Evolutionary conservation across 768 basidiomycete genomes (phyloP).

Genomic region (Daedalea quercina): DNA sequence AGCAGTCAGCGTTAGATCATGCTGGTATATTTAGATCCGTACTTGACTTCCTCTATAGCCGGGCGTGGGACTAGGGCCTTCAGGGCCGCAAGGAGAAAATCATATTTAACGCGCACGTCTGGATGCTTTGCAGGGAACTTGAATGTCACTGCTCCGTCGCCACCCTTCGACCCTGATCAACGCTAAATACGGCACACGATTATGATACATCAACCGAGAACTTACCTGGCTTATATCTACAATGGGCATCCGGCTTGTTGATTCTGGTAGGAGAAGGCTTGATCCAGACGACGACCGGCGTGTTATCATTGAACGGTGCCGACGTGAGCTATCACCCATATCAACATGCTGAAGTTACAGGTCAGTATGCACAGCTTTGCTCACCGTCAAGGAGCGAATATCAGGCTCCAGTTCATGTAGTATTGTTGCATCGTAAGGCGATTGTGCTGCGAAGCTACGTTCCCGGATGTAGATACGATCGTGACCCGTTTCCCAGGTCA

Average conservation of each 20-base stretch:
- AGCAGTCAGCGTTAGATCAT: not conserved
- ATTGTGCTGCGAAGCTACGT: not conserved
- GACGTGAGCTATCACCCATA: too few relatives aligned
- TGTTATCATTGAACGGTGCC: too few relatives aligned
- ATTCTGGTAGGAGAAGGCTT: too few relatives aligned
- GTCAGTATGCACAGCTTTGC: too few relatives aligned
- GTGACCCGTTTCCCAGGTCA: not conserved
- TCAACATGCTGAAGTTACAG: too few relatives aligned
- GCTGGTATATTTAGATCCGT: too few relatives aligned
- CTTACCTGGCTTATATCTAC: too few relatives aligned
- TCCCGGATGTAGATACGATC: not conserved
- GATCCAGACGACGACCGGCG: too few relatives aligned
- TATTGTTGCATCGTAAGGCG: not conserved
- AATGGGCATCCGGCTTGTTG: too few relatives aligned
- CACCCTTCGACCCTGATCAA: constrained; percentile 1
- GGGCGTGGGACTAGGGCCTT: not conserved
- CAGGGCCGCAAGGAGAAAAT: not conserved
- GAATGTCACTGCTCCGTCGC: constrained; percentile 5
- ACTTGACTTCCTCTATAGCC: not conserved
- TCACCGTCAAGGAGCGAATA: not conserved
- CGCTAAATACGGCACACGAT: not conserved
- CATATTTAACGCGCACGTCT: constrained; percentile 4
- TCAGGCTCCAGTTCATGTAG: not conserved
- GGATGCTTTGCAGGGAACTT: constrained; percentile 5
- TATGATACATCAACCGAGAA: too few relatives aligned